These are phyloP conservation scores for Kitagawia praeruptora DNA, from an alignment of 129 eudicot genomes.

Conservation along the genomic window DNA sequence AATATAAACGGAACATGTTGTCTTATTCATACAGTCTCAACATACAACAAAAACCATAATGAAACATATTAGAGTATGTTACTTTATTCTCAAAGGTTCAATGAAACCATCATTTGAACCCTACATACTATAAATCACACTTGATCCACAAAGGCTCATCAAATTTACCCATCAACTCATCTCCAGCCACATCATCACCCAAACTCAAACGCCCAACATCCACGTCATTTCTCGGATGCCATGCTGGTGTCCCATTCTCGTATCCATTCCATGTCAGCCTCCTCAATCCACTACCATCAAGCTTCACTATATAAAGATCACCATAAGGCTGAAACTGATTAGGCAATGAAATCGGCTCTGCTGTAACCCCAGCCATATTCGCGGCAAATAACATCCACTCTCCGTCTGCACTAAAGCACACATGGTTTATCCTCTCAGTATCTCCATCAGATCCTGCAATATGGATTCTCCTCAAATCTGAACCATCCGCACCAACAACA, in stretches of 20 bases:
- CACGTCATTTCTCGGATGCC: constrained; percentile 36
- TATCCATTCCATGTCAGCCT: constrained; percentile 78
- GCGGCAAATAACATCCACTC: constrained; percentile 76
- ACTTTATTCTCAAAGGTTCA: not conserved
- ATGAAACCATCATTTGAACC: not conserved
- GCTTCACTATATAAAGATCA: constrained; percentile 37
- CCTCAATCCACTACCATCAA: constrained; percentile 64
- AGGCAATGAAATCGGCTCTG: constrained; percentile 68
- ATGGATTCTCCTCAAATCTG: constrained; percentile 38
- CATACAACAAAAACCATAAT: not conserved
- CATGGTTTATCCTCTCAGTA: constrained; percentile 74
- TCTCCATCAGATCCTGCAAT: constrained; percentile 44
- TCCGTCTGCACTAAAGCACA: constrained; percentile 59
- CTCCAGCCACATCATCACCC: constrained; percentile 19
- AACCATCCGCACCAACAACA: constrained; percentile 47
- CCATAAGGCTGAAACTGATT: constrained; percentile 94
- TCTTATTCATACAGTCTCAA: not conserved
- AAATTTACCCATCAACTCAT: constrained; percentile 55
- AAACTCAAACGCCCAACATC: constrained; percentile 23
- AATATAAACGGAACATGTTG: not conserved
- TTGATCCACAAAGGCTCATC: constrained; percentile 68
- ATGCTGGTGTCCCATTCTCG: constrained; percentile 92
- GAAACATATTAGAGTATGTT: not conserved
- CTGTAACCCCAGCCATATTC: constrained; percentile 71
- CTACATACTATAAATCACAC: constrained; percentile 25